These are phyloP conservation scores for Boletus bicolor DNA, from an alignment of 768 basidiomycete species.

Conservation along the genomic window DNA sequence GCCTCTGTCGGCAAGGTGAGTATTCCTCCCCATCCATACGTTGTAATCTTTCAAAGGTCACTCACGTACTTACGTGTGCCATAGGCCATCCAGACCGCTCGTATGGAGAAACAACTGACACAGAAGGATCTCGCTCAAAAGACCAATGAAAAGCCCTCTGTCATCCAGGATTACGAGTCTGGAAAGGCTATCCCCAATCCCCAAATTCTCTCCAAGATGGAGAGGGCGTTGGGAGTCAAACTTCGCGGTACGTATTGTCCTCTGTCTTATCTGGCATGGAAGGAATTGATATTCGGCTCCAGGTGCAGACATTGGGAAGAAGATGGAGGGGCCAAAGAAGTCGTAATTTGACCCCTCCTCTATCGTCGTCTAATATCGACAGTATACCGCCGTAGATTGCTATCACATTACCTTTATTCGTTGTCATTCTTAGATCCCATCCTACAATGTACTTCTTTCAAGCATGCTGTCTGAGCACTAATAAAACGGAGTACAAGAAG, in stretches of 20 bases:
- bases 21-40: background rate
- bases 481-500: constrained; percentile 1
- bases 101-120: constrained; percentile 72
- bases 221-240: constrained; percentile 82
- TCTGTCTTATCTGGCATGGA: background rate
- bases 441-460: constrained; percentile 22
- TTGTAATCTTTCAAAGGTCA: background rate
- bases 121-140: constrained; percentile 93
- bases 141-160: constrained; percentile 89
- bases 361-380: constrained; percentile 31
- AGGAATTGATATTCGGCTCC: constrained; percentile 1
- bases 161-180: constrained; percentile 86
- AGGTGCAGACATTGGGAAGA: constrained; percentile 85
- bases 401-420: constrained; percentile 14
- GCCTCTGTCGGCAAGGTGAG: constrained; percentile 70
- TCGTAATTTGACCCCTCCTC: constrained; percentile 47
- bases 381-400: constrained; percentile 17
- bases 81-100: constrained; percentile 79
- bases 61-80: constrained; percentile 6
- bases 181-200: constrained; percentile 84
- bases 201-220: constrained; percentile 86
- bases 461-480: constrained; percentile 3
- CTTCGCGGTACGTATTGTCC: constrained; percentile 65
- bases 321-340: constrained; percentile 76
- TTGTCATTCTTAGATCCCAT: constrained; percentile 23